A percentile compares a stretch with the other conserved stretches of the same genome.
Evolutionary conservation across 371 early-diverging fungal species (phyloP).

Genomic region (Lichtheimia ramosa): DNA sequence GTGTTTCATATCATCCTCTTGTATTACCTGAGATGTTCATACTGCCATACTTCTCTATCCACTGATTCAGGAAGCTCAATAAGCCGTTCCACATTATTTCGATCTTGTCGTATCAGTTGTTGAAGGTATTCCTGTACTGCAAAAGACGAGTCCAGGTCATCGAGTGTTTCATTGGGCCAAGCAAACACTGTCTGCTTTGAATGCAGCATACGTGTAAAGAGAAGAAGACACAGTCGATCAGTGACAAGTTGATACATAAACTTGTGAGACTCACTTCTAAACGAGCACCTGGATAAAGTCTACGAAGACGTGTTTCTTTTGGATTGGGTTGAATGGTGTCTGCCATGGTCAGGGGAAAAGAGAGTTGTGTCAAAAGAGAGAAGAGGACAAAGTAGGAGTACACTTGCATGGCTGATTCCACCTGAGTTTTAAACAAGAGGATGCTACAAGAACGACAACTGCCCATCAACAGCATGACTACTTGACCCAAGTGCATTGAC

Average conservation of each 20-base stretch:
- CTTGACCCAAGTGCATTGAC: too few species aligned
- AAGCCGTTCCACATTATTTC: slow-evolving; percentile 60
- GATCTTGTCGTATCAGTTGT: slow-evolving; percentile 65
- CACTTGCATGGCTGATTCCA: not conserved
- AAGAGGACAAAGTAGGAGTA: not conserved
- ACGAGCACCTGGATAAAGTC: slow-evolving; percentile 41
- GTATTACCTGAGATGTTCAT: slow-evolving; percentile 80
- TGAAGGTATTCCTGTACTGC: slow-evolving; percentile 88
- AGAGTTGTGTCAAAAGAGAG: not conserved
- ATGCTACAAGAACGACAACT: not conserved
- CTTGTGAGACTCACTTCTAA: slow-evolving; percentile 30
- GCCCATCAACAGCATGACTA: too few species aligned
- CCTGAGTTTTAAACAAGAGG: not conserved
- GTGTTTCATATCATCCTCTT: too few species aligned
- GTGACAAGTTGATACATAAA: too few species aligned
- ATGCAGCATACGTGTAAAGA: not conserved
- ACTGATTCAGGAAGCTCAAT: slow-evolving; percentile 69
- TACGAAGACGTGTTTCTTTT: slow-evolving; percentile 10
- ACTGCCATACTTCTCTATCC: slow-evolving; percentile 81
- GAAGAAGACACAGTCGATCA: not conserved
- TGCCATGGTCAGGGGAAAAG: not conserved
- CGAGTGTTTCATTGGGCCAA: slow-evolving; percentile 56
- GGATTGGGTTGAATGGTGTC: slow-evolving; percentile 1
- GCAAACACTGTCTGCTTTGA: slow-evolving; percentile 50
- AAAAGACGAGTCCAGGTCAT: slow-evolving; percentile 73